Evolutionary conservation across 805 yeast genomes (phyloP).

Genomic region (Myxozyma geophila): DNA sequence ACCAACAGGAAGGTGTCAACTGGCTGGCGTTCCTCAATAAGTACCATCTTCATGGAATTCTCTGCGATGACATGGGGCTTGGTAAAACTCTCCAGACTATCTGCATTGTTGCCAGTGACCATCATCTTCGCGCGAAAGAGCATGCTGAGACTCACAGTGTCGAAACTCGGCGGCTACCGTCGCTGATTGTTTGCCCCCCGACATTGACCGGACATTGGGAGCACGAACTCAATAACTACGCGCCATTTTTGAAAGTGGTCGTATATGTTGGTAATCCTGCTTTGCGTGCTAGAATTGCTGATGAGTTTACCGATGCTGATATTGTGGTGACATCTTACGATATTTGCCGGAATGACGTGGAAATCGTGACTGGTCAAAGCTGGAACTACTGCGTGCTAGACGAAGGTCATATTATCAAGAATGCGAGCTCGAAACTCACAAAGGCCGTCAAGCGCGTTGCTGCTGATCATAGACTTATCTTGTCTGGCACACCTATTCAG

Average conservation of each 20-base stretch:
- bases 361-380: slow-evolving; percentile 59
- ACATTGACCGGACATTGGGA: slow-evolving; percentile 99
- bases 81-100: slow-evolving; percentile 97
- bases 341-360: slow-evolving; percentile 90
- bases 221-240: slow-evolving; percentile 86
- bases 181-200: slow-evolving; percentile 93
- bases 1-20: slow-evolving; percentile 98
- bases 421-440: slow-evolving; percentile 83
- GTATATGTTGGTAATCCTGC: slow-evolving; percentile 96
- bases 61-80: slow-evolving; percentile 99
- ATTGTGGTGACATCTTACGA: slow-evolving; percentile 94
- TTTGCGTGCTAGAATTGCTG: slow-evolving; percentile 61
- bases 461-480: slow-evolving; percentile 86
- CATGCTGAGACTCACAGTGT: slow-evolving; percentile 61
- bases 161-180: slow-evolving; percentile 77
- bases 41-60: slow-evolving; percentile 93
- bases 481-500: slow-evolving; percentile 98
- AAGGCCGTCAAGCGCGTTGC: slow-evolving; percentile 80
- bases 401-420: slow-evolving; percentile 97
- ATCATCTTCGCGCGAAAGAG: slow-evolving; percentile 77
- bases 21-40: slow-evolving; percentile 96
- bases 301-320: slow-evolving; percentile 63
- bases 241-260: slow-evolving; percentile 80
- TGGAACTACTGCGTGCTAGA: slow-evolving; percentile 95
- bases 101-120: slow-evolving; percentile 96